Conservation (phyloP, 352 stramenopile genomes). For the Nannochloropsis limnetica region DNA sequence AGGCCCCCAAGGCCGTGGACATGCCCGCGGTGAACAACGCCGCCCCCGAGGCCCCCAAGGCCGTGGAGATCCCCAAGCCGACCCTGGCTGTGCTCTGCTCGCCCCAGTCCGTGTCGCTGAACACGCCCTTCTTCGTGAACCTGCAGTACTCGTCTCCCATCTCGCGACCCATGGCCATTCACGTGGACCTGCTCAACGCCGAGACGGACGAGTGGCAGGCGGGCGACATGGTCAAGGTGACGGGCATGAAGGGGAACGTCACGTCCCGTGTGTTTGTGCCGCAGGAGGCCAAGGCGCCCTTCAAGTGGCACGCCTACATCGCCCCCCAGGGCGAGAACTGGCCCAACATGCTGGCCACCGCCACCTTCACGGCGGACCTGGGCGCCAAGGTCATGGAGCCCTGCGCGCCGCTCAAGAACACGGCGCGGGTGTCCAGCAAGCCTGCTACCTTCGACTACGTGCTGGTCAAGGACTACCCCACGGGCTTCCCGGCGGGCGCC, state of each 20-base stretch:
- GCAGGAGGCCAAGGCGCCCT: conserved; percentile 3
- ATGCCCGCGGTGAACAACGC: not conserved
- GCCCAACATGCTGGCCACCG: not conserved
- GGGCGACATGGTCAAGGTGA: conserved; percentile 17
- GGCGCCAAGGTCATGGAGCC: not conserved
- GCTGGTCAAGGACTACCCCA: conserved; percentile 31
- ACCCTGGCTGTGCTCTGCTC: not conserved
- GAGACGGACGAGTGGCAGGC: conserved; percentile 23
- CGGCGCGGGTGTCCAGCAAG: not conserved
- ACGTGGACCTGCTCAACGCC: conserved; percentile 32
- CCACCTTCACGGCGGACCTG: conserved; percentile 8
- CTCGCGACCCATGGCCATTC: conserved; percentile 16
- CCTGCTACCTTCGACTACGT: conserved; percentile 18
- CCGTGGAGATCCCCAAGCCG: not conserved
- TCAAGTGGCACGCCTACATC: conserved; percentile 24
- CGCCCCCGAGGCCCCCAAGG: not conserved
- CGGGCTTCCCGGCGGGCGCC: not conserved
- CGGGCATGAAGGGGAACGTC: conserved; percentile 4
- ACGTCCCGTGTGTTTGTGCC: not conserved
- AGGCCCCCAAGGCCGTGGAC: not conserved
- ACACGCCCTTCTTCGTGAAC: conserved; percentile 11
- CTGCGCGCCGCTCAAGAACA: not conserved
- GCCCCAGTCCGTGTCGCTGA: not conserved
- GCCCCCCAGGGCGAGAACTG: conserved; percentile 22
- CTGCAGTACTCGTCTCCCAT: not conserved